These are phyloP conservation scores for Podaxis sp. DNA, from an alignment of 768 basidiomycete genomes.

Conservation along the genomic window DNA sequence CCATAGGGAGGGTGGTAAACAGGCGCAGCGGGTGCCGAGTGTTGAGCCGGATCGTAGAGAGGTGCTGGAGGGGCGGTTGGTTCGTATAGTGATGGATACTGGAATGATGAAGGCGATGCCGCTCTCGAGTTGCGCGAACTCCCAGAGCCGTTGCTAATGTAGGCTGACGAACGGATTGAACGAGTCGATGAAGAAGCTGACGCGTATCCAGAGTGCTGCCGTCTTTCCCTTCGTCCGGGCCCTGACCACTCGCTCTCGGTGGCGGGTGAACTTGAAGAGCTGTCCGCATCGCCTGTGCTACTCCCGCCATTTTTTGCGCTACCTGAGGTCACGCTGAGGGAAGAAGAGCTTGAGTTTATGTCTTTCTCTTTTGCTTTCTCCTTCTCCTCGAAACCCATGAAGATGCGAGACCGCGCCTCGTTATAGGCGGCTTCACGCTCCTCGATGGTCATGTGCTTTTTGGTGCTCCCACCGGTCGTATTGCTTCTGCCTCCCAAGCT, in stretches of 20 bases:
- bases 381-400: conserved; percentile 78
- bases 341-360: conserved; percentile 73
- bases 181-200: conserved; percentile 58
- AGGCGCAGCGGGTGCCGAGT: conserved; percentile 16
- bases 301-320: conserved; percentile 41
- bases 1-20: conserved; percentile 18
- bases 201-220: conserved; percentile 33
- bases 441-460: conserved; percentile 75
- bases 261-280: conserved; percentile 63
- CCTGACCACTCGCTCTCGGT: conserved; percentile 82
- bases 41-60: conserved; percentile 47
- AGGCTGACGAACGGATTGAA: conserved; percentile 51
- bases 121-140: conserved; percentile 73
- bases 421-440: conserved; percentile 89
- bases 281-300: conserved; percentile 63
- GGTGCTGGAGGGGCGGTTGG: conserved; percentile 37
- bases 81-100: conserved; percentile 71
- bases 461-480: conserved; percentile 53
- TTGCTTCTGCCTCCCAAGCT: conserved; percentile 69
- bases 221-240: conserved; percentile 53
- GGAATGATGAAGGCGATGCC: conserved; percentile 66
- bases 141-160: conserved; percentile 46
- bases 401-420: conserved; percentile 80
- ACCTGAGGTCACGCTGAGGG: conserved; percentile 65
- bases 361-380: conserved; percentile 69